Evolutionary conservation across 2,329 filamentous ascomycete species (phyloP), one percentile per base, ranked within the genome.

Genomic region (Bipolaris cookei): DNA sequence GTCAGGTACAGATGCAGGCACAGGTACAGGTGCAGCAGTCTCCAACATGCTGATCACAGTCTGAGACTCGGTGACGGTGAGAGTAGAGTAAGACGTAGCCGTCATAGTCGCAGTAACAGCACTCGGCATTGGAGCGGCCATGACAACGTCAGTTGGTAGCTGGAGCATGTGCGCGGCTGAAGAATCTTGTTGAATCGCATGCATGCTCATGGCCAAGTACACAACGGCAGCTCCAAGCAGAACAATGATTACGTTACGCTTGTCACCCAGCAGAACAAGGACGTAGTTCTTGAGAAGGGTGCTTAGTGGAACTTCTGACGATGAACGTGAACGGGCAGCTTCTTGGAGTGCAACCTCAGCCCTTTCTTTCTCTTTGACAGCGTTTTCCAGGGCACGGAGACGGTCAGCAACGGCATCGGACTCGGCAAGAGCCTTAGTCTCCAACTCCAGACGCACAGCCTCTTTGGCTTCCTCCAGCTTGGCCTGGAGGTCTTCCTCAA

Each of bases 261-360:
- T 77, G 62, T 88, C 85, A 42, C 78, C 78, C 2, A 82, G 76
- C 18, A 86, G 72, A 1, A 85, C 72, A 21, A 79, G 74, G 16
- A 86, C 55, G 63, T 85, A 86, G 65, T 85, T 86, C 56, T 78
- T 75, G 42, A 86, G 58, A 13, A 86, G 73, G 0, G 80, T 80
- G 14, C 78, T 75, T 0, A 87, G 73, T 2, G 83, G 83, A 18
- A 86, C 78, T 14, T 86, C 78, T 2, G 66, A 62, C 2, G 61
- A 54, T 35, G 48, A 59, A 20, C 56, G 57, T 32, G 49, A 58
- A 14, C 53, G 57, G 11, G 65, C 63, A 8, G 53, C 39, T 10
- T 25, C 13, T n/a, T 42, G 21, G n/a, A 21, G 21, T 16, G 39
- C 60, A 38, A 54, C 41, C 20, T 62, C 54, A 1, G 55, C 28